Evolutionary conservation across 371 early-diverging fungal species (phyloP).

Genomic region (Apophysomyces trapeziformis): DNA sequence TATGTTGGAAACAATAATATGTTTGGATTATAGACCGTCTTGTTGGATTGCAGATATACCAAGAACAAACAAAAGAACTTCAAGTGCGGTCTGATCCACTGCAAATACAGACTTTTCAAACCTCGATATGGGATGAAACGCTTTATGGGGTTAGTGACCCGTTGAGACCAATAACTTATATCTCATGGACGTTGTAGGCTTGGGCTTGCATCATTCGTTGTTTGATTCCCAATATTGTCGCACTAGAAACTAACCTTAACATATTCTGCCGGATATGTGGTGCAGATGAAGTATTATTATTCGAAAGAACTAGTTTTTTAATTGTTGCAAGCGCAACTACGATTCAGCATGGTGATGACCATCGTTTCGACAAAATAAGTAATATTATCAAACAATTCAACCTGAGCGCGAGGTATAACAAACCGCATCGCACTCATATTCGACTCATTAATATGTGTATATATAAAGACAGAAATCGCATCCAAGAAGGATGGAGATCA

Average conservation of each 20-base stretch:
- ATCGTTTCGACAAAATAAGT: conserved; percentile 92
- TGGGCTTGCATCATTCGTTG: conserved; percentile 97
- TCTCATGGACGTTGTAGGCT: conserved; percentile 56
- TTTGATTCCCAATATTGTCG: conserved; percentile 90
- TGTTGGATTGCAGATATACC: conserved; percentile 57
- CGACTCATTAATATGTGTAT: neutral
- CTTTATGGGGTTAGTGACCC: conserved; percentile 74
- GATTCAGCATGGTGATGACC: conserved; percentile 61
- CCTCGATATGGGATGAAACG: conserved; percentile 97
- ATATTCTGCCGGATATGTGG: conserved; percentile 84
- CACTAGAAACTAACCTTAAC: conserved; percentile 78
- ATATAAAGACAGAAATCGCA: conserved; percentile 21
- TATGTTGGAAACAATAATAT: neutral
- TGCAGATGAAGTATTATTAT: conserved; percentile 93
- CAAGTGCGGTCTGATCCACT: conserved; percentile 74
- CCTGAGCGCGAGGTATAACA: conserved; percentile 74
- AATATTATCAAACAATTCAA: conserved; percentile 96
- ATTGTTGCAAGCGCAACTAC: conserved; percentile 85
- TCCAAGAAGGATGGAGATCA: conserved; percentile 24
- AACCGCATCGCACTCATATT: neutral
- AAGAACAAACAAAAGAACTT: conserved; percentile 73
- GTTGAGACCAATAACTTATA: neutral
- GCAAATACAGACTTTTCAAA: conserved; percentile 76
- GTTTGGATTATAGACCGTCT: neutral
- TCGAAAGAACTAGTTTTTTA: conserved; percentile 93